phyloP scores from a whole-genome alignment of 2,329 filamentous ascomycete species.

The Ceratocystis variospora region DNA sequence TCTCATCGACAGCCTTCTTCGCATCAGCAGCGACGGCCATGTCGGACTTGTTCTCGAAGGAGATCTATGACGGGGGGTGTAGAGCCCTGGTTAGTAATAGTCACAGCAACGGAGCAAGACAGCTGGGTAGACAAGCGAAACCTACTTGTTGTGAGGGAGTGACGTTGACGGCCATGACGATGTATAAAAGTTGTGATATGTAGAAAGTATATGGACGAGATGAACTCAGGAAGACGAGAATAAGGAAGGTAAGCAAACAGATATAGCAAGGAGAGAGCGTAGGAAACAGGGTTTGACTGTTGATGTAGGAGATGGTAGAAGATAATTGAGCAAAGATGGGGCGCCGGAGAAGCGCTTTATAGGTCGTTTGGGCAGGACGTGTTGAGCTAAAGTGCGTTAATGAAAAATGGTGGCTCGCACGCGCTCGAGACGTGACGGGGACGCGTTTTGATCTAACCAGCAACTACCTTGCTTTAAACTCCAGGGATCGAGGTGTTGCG shows the following conservation, averaged over 20 bases:
- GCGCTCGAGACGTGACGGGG: background rate
- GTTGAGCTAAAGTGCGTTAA: background rate
- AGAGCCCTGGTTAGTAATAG: conserved; percentile 6
- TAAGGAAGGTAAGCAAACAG: background rate
- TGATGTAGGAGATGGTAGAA: background rate
- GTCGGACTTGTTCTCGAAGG: conserved; percentile 67
- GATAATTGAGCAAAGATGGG: background rate
- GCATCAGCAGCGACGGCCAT: conserved; percentile 31
- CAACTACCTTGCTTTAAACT: background rate
- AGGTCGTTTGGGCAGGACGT: background rate
- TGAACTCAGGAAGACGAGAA: background rate
- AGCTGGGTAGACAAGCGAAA: conserved; percentile 19
- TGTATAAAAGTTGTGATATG: conserved; percentile 25
- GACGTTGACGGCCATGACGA: conserved; percentile 57
- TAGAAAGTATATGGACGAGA: background rate
- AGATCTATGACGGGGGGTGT: conserved; percentile 39
- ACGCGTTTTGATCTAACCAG: background rate
- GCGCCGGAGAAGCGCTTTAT: background rate
- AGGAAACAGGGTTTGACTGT: background rate
- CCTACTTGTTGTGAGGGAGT: conserved; percentile 46
- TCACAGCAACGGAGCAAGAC: background rate
- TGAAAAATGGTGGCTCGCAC: background rate
- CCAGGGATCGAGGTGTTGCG: background rate
- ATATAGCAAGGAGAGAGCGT: background rate
- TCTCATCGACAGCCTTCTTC: conserved; percentile 32